Base-by-base conservation (phyloP, 2,329 filamentous ascomycete genomes). In the Cytospora leucostoma region DNA sequence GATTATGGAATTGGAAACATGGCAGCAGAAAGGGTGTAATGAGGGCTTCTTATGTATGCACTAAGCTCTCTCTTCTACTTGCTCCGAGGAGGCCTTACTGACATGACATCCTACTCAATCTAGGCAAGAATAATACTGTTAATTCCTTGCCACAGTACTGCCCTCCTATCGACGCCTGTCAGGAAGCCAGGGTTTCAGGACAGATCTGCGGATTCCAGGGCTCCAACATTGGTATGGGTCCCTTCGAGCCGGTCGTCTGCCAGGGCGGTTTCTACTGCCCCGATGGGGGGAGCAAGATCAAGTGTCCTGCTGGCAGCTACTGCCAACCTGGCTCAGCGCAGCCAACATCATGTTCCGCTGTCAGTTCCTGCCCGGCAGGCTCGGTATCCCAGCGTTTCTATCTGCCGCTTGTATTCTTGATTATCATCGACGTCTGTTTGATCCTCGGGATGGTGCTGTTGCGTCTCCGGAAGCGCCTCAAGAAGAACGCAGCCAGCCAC, bases 201-300 rank as follows among this genome's bases (percentile, higher is more conserved):
- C 63, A 67, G 10, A 70, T 74, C 3, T 80, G 77, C 62, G 37
- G 58, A 1, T 67, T 73, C 5, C 27, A 73, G 0, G 75, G 74
- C 27, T 65, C 49, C 6, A 80, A 79, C 58, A 70, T 76, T 17
- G 75, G 68, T 2, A 80, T 80, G 78, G 78, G 79, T 0, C 75
- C 74, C 2, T 80, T 81, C 58, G 83, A 85, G 66, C 83, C 83
- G 1, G 73, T 81, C 4, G 70, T 84, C 8, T 86, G 83, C 68
- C 74, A 75, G 49, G 67, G 76, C 44, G 82, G 82, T 2, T 74
- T 71, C 57, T 84, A 83, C 65, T 85, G 83, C 56, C 82, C 82
- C 13, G 17, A n/a, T 1, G 70, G 66, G 7, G 79, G 79, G 11
- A 77, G 72, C 50, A 68, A 78, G 61, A 76, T 79, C 4, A 56